Conservation (phyloP, 805 yeast genomes). For the Starmerella potacharoeniae region DNA sequence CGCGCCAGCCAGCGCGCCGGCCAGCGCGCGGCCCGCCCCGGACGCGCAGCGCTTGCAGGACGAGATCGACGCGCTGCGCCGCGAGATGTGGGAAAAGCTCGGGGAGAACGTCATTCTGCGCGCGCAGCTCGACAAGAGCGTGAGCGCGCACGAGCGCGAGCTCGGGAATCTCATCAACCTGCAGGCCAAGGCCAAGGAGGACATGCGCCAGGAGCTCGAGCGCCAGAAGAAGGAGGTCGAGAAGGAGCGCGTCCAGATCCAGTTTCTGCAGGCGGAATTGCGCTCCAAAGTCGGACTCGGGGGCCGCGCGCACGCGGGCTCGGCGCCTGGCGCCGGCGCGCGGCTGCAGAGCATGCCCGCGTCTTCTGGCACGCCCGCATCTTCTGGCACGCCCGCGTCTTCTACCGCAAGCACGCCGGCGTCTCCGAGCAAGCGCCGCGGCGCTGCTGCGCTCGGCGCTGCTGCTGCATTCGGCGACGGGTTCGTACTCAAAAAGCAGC, state of each 20-base stretch:
- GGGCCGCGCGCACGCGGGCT: neutral
- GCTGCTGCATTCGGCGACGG: constrained; percentile 25
- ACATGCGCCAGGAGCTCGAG: constrained; percentile 31
- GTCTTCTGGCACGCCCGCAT: no score
- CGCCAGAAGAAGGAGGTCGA: constrained; percentile 35
- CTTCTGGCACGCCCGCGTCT: no score
- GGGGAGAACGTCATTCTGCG: constrained; percentile 78
- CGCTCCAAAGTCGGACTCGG: neutral
- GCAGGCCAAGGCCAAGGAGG: constrained; percentile 21
- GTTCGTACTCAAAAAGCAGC: constrained; percentile 21
- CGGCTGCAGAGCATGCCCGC: no score
- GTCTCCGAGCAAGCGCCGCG: constrained; percentile 4
- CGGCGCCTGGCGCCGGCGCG: neutral
- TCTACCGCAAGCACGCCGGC: neutral
- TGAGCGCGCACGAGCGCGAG: constrained; percentile 23
- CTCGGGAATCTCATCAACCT: constrained; percentile 22
- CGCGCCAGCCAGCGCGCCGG: constrained; percentile 1
- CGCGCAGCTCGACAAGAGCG: constrained; percentile 41
- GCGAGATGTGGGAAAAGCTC: constrained; percentile 31
- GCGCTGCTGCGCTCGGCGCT: neutral
- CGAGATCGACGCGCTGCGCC: neutral
- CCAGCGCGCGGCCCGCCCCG: neutral
- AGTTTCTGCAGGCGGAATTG: constrained; percentile 34
- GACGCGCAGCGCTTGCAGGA: neutral
- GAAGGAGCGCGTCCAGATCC: constrained; percentile 43